A percentile compares a stretch with the other conserved stretches of the same genome.
Evolutionary conservation across 2,329 filamentous ascomycete genomes (phyloP).

Genomic region (Hymenoscyphus fructigenus): DNA sequence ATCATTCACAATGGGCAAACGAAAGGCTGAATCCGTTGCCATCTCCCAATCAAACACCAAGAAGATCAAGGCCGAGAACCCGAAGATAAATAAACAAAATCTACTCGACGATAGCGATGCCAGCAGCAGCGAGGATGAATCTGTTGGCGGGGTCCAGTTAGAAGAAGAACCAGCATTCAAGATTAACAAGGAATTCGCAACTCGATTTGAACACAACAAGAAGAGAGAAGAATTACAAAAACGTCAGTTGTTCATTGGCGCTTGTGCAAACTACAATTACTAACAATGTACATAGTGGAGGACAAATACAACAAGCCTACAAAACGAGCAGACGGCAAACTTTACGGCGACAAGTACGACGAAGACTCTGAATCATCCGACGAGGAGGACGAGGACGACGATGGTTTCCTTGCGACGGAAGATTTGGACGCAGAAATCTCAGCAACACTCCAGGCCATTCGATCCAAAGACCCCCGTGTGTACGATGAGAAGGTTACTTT

Average conservation of each 20-base stretch:
- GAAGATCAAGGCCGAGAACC: conserved; percentile 31
- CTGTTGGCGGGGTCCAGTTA: conserved; percentile 38
- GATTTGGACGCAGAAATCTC: conserved; percentile 84
- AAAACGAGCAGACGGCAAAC: conserved; percentile 41
- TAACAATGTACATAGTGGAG: conserved; percentile 60
- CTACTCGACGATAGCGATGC: conserved; percentile 52
- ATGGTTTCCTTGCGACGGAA: conserved; percentile 81
- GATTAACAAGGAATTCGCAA: conserved; percentile 88
- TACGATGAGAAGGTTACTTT: conserved; percentile 82
- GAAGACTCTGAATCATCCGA: conserved; percentile 65
- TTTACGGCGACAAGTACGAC: conserved; percentile 44
- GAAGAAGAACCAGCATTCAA: conserved; percentile 54
- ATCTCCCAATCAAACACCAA: conserved; percentile 27
- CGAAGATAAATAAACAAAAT: conserved; percentile 19
- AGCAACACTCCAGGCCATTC: conserved; percentile 82
- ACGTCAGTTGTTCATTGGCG: conserved; percentile 46
- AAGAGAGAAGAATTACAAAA: conserved; percentile 84
- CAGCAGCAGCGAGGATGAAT: conserved; percentile 36
- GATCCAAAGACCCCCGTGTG: conserved; percentile 84
- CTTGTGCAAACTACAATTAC: conserved; percentile 26
- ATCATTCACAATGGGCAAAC: conserved; percentile 33
- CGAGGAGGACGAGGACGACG: conserved; percentile 86
- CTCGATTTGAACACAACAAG: conserved; percentile 93
- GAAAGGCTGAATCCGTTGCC: conserved; percentile 35
- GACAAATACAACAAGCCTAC: conserved; percentile 68